phyloP scores from a whole-genome alignment of 495 filamentous ascomycete species.

The Xylaria acuta region DNA sequence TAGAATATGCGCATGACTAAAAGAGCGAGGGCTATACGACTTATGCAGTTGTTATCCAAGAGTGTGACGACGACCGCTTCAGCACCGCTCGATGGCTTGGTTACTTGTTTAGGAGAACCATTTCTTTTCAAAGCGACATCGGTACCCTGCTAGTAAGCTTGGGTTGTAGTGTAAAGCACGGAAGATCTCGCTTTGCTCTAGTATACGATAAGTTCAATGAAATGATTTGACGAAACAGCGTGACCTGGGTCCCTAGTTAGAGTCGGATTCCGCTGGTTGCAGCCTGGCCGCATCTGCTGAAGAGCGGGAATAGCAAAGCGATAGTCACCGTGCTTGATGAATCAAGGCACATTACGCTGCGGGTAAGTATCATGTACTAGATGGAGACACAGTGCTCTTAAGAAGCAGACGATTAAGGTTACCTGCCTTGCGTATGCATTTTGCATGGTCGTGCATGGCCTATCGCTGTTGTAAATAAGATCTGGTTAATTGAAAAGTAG shows the following conservation, averaged over 20 bases:
- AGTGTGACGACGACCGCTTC: conserved; percentile 8
- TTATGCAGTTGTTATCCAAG: conserved; percentile 14
- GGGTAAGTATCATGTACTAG: neutral
- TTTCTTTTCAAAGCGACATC: neutral
- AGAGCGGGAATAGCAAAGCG: neutral
- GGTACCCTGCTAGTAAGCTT: neutral
- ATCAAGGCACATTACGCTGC: neutral
- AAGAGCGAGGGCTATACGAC: conserved; percentile 15
- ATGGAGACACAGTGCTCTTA: conserved; percentile 18
- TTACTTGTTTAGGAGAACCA: neutral
- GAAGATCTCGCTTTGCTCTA: conserved; percentile 6
- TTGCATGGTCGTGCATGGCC: conserved; percentile 21
- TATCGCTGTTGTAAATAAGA: conserved; percentile 14
- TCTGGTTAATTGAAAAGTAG: conserved; percentile 1
- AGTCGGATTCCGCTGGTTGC: conserved; percentile 11
- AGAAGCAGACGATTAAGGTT: conserved; percentile 23
- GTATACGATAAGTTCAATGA: neutral
- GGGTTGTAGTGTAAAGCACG: neutral
- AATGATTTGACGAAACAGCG: neutral
- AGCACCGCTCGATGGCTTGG: neutral
- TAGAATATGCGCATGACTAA: neutral
- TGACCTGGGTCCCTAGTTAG: neutral
- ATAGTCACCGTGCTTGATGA: neutral
- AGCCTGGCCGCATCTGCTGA: conserved; percentile 14
- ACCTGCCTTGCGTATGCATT: conserved; percentile 25